These are phyloP conservation scores for Aurifilum marmelostoma DNA, from an alignment of 2,329 filamentous ascomycete genomes.

Conservation along the genomic window DNA sequence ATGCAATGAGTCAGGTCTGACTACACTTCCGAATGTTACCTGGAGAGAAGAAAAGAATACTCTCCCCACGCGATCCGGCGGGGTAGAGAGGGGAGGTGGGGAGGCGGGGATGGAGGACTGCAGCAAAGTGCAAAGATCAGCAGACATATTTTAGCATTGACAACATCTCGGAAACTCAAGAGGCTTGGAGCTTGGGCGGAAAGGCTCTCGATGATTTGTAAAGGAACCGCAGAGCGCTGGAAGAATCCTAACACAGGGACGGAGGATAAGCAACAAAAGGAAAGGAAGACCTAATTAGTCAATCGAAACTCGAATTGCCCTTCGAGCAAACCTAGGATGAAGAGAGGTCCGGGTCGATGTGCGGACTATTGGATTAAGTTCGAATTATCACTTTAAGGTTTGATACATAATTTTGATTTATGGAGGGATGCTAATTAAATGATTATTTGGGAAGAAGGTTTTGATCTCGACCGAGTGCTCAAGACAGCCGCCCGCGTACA, in stretches of 20 bases:
- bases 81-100: neutral
- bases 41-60: neutral
- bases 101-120: neutral
- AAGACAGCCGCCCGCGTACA: neutral
- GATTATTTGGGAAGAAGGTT: neutral
- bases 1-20: slow-evolving; percentile 23
- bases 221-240: neutral
- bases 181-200: neutral
- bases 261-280: neutral
- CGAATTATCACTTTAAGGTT: neutral
- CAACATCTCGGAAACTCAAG: neutral
- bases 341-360: neutral
- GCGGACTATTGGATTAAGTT: neutral
- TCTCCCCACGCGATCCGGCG: neutral
- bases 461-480: neutral
- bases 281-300: neutral
- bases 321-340: too few species aligned
- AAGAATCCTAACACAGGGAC: neutral
- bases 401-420: neutral
- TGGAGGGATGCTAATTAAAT: neutral
- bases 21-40: slow-evolving; percentile 2
- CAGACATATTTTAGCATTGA: neutral
- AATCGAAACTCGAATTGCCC: neutral
- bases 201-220: neutral
- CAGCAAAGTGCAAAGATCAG: neutral